These are phyloP conservation scores for Spatholobus suberectus DNA, from an alignment of 306 rosid genomes.

Conservation along the genomic window DNA sequence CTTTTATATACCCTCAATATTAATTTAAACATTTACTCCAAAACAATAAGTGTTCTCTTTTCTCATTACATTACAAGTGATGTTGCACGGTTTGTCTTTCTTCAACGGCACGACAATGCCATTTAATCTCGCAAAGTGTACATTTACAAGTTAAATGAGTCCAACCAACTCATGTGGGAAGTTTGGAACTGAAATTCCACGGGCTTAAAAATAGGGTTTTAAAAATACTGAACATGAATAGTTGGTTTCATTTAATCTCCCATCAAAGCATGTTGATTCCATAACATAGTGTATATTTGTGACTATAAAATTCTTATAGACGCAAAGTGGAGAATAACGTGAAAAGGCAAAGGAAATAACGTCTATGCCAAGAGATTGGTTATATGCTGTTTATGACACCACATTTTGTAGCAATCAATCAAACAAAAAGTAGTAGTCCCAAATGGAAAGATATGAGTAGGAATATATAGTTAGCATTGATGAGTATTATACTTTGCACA, in stretches of 20 bases:
- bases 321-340: neutral
- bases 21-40: neutral
- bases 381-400: neutral
- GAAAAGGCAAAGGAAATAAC: neutral
- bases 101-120: neutral
- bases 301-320: neutral
- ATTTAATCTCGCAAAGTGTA: neutral
- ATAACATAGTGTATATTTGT: neutral
- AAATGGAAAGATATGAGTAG: neutral
- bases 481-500: constrained; percentile 48
- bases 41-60: neutral
- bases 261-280: neutral
- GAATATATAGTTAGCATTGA: constrained; percentile 30
- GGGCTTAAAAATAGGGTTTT: neutral
- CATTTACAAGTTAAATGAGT: neutral
- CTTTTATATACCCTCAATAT: neutral
- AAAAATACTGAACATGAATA: neutral
- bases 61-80: neutral
- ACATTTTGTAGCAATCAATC: neutral
- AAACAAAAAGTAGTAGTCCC: neutral
- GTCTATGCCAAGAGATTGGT: neutral
- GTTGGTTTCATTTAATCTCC: neutral
- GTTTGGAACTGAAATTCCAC: neutral
- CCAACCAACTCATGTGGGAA: neutral
- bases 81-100: no score